Evolutionary conservation across 768 basidiomycete genomes (phyloP), one percentile per base, ranked within the genome.

Genomic region (Inosperma sp.): DNA sequence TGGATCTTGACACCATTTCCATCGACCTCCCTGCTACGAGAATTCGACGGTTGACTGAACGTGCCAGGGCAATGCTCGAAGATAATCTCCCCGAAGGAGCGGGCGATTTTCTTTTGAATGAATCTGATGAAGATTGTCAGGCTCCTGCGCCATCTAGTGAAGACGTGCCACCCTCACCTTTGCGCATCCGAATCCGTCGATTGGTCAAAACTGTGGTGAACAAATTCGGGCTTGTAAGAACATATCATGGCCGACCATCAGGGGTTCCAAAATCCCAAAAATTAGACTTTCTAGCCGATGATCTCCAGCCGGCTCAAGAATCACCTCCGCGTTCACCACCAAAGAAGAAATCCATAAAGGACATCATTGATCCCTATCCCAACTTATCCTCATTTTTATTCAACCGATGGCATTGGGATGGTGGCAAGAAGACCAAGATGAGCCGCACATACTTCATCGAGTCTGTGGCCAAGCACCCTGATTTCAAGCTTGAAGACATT

Each of bases 291-390:
- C 16, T 52, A 5, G 48, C 51, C 2, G 36, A 44, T 19, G 42
- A 29, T 27, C 31, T 54, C n/a, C 53, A 49, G 2, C 48, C 46
- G 8, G 16, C 41, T 21, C 22, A 26, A 33, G 17, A 30, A 27
- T 5, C 23, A 46, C 4, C 2, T 4, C 26, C 39, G 31, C 2
- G 7, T 44, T 30, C 30, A 27, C 14, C 2, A 34, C 21, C 36
- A 35, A 53, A 30, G 29, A 27, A 54, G 25, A 25, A 44, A 26
- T 35, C 49, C 22, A 21, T 39, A 21, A 22, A 8, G 25, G 35
- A 40, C 2, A 60, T 62, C 47, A 62, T 62, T 43, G 51, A 53
- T 51, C 62, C 60, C 7, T 63, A 65, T 45, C 62, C 57, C 4
- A 63, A 62, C 40, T 17, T 56, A 7, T 59, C 53, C 10, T 53